These are phyloP conservation scores for Anethum foeniculum DNA, from an alignment of 140 eudicot genomes.

Conservation along the genomic window DNA sequence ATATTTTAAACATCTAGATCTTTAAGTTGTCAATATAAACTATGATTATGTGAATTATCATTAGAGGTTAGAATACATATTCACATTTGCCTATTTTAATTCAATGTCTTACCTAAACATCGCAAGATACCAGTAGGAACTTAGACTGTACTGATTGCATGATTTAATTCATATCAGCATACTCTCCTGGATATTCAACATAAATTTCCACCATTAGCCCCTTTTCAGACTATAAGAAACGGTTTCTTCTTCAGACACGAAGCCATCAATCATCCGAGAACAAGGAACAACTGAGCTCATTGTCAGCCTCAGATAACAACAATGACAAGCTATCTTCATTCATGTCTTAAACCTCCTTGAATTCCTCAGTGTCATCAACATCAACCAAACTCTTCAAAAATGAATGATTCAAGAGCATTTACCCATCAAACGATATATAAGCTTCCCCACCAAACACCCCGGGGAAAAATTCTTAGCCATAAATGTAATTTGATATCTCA, in stretches of 20 bases:
- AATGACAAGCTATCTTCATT: constrained; percentile 23
- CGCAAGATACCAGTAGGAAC: constrained; percentile 35
- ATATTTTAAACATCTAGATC: not conserved
- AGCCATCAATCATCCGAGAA: constrained; percentile 25
- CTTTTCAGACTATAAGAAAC: constrained; percentile 33
- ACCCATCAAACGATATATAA: constrained; percentile 35
- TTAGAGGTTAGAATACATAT: not conserved
- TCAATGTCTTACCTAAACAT: constrained; percentile 13
- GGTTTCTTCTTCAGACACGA: constrained; percentile 20
- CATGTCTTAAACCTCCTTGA: constrained; percentile 31
- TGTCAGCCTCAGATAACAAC: constrained; percentile 24
- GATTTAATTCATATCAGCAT: not conserved
- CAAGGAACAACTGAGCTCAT: constrained; percentile 28
- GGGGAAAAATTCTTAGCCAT: constrained; percentile 41
- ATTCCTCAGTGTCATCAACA: constrained; percentile 21
- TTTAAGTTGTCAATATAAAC: not conserved
- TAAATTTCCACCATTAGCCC: constrained; percentile 9
- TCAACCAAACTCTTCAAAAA: constrained; percentile 40
- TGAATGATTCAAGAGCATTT: constrained; percentile 49
- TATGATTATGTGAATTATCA: not conserved
- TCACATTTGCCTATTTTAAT: not conserved
- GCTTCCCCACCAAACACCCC: constrained; percentile 50
- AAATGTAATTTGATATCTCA: constrained; percentile 17
- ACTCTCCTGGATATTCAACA: constrained; percentile 9
- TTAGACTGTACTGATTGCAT: constrained; percentile 11